A percentile compares a stretch with the other conserved stretches of the same genome.
Conservation (phyloP, 208 protist species). For the Leptomonas pyrrhocoris region DNA sequence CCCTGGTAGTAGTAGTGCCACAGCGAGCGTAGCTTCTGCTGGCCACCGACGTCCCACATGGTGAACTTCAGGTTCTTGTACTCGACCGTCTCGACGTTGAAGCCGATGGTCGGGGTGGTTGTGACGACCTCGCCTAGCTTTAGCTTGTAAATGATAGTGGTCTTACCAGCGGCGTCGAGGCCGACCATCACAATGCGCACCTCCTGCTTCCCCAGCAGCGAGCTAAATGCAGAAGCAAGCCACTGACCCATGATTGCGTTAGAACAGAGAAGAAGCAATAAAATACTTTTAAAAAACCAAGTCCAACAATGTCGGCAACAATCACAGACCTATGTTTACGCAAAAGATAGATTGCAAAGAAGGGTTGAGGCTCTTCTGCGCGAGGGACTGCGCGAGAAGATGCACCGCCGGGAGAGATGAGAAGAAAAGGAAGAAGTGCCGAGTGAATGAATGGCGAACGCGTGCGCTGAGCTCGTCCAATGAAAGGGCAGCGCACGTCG, state of each 20-base stretch:
- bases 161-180: constrained; percentile 98
- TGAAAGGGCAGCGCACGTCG: too few relatives aligned
- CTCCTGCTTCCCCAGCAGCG: constrained; percentile 96
- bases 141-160: constrained; percentile 98
- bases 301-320: too few relatives aligned
- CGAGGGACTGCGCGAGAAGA: too few relatives aligned
- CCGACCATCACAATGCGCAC: constrained; percentile 97
- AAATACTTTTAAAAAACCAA: not conserved
- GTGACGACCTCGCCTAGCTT: constrained; percentile 96
- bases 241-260: constrained; percentile 36
- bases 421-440: too few relatives aligned
- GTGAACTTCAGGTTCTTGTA: constrained; percentile 98
- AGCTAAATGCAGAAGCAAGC: constrained; percentile 54
- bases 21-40: constrained; percentile 95
- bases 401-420: too few relatives aligned
- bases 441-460: too few relatives aligned
- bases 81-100: constrained; percentile 98
- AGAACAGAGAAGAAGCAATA: not conserved
- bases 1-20: constrained; percentile 98
- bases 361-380: too few relatives aligned
- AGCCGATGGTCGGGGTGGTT: constrained; percentile 97
- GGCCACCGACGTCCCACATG: constrained; percentile 97
- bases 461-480: too few relatives aligned
- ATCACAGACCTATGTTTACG: too few relatives aligned
- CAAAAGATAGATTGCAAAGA: too few relatives aligned